Percentiles rank a stretch among this genome's conserved stretches.
phyloP scores from a whole-genome alignment of 805 yeast genomes.

The Nakazawaea laoshanensis region DNA sequence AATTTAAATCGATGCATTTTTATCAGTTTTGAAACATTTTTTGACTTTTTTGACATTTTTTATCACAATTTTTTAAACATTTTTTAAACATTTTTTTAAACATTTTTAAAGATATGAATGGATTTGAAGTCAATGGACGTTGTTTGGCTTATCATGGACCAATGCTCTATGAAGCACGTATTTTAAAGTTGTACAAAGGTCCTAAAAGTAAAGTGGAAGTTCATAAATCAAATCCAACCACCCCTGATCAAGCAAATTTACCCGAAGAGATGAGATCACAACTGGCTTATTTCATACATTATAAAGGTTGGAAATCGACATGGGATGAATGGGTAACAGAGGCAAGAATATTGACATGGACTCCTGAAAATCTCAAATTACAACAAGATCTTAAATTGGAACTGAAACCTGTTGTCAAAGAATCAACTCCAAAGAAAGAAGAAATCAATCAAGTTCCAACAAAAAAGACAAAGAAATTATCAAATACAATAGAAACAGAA shows the following conservation, averaged over 20 bases:
- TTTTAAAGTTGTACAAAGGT: conserved; percentile 55
- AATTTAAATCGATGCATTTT: too few species aligned
- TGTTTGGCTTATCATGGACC: conserved; percentile 90
- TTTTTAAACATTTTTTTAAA: too few species aligned
- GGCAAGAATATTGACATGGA: conserved; percentile 59
- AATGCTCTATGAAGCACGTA: conserved; percentile 79
- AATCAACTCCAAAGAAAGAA: too few species aligned
- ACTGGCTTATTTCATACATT: conserved; percentile 66
- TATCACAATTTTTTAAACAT: too few species aligned
- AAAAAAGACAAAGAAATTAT: conserved; percentile 5
- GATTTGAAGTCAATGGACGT: conserved; percentile 15
- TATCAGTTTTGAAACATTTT: too few species aligned
- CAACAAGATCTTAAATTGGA: conserved; percentile 53
- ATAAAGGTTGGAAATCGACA: conserved; percentile 89
- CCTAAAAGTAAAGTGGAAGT: conserved; percentile 20
- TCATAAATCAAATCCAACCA: conserved; percentile 1
- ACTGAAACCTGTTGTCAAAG: conserved; percentile 15
- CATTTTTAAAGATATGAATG: too few species aligned
- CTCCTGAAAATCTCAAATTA: conserved; percentile 55
- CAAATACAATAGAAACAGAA: conserved; percentile 14
- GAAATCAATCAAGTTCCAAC: background rate
- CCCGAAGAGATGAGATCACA: conserved; percentile 20
- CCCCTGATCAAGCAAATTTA: conserved; percentile 14
- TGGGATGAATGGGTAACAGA: conserved; percentile 95
- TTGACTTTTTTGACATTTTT: too few species aligned